These are phyloP conservation scores for Kodamaea arcana DNA, from an alignment of 1,139 yeast species.

Conservation along the genomic window DNA sequence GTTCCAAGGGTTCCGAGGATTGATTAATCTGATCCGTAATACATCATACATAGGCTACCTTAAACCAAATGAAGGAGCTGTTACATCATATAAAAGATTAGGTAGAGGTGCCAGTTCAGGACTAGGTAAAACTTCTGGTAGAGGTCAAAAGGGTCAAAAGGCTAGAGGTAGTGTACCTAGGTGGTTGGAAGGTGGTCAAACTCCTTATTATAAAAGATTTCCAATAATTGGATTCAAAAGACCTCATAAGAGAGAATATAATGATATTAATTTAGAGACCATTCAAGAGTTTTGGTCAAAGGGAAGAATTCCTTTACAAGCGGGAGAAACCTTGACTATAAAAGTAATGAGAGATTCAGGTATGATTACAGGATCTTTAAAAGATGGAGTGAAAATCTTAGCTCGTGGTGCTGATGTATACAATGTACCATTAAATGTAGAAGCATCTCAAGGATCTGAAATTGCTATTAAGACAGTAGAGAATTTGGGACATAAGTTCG, in stretches of 20 bases:
- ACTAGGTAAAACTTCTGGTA: slow-evolving; percentile 87
- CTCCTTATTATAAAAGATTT: slow-evolving; percentile 83
- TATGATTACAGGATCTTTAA: slow-evolving; percentile 62
- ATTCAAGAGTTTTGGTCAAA: slow-evolving; percentile 60
- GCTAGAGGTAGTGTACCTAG: slow-evolving; percentile 88
- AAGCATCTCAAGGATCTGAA: slow-evolving; percentile 76
- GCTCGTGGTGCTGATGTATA: slow-evolving; percentile 61
- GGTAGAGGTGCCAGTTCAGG: slow-evolving; percentile 99
- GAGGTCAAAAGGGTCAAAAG: slow-evolving; percentile 99
- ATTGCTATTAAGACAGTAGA: slow-evolving; percentile 75
- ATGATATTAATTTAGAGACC: slow-evolving; percentile 53
- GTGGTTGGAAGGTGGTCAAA: slow-evolving; percentile 99
- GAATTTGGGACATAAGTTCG: slow-evolving; percentile 64
- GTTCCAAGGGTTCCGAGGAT: neutral
- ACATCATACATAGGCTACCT: slow-evolving; percentile 34
- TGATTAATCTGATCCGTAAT: slow-evolving; percentile 7
- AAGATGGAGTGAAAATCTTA: slow-evolving; percentile 79
- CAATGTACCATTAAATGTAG: slow-evolving; percentile 62
- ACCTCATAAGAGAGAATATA: slow-evolving; percentile 45
- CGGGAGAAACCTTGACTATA: slow-evolving; percentile 60
- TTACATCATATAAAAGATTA: slow-evolving; percentile 55
- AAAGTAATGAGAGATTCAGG: slow-evolving; percentile 69
- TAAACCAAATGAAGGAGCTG: slow-evolving; percentile 40
- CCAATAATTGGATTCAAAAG: slow-evolving; percentile 88
- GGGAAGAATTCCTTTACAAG: slow-evolving; percentile 64